Evolutionary conservation across 2,329 filamentous ascomycete genomes (phyloP).

Genomic region (Diaporthe aspalathi): DNA sequence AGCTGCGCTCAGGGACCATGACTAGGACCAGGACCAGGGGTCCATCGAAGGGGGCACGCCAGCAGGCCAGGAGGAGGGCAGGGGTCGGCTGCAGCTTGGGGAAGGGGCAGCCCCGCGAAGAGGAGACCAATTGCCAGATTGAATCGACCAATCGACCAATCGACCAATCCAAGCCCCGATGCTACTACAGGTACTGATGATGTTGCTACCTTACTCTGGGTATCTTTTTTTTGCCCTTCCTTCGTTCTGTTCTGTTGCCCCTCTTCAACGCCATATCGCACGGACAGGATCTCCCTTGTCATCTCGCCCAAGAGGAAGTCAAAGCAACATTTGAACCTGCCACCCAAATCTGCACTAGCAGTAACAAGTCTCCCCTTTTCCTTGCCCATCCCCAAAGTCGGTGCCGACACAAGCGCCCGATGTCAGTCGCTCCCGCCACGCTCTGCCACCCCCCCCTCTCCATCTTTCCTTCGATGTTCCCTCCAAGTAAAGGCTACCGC

Average conservation of each 20-base stretch:
- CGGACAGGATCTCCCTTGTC: slow-evolving; percentile 16
- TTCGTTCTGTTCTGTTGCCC: not conserved
- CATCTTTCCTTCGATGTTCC: too few species aligned
- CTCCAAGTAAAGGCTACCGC: not conserved
- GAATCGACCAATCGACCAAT: not conserved
- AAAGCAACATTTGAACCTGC: slow-evolving; percentile 10
- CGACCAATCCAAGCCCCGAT: not conserved
- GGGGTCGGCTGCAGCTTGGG: too few species aligned
- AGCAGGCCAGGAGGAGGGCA: too few species aligned
- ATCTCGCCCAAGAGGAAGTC: not conserved
- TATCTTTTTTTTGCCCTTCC: not conserved
- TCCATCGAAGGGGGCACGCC: too few species aligned
- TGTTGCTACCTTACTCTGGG: not conserved
- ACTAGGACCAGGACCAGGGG: slow-evolving; percentile 26
- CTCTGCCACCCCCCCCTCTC: too few species aligned
- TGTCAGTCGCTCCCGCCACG: not conserved
- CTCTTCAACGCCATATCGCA: not conserved
- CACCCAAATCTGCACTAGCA: not conserved
- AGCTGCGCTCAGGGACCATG: slow-evolving; percentile 27
- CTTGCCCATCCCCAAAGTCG: not conserved
- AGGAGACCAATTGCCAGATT: not conserved
- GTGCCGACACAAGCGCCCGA: not conserved
- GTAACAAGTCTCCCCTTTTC: not conserved
- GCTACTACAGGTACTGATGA: too few species aligned
- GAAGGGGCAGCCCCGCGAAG: not conserved